phyloP scores from a whole-genome alignment of 768 basidiomycete species.

The Lactifluus rugatus region DNA sequence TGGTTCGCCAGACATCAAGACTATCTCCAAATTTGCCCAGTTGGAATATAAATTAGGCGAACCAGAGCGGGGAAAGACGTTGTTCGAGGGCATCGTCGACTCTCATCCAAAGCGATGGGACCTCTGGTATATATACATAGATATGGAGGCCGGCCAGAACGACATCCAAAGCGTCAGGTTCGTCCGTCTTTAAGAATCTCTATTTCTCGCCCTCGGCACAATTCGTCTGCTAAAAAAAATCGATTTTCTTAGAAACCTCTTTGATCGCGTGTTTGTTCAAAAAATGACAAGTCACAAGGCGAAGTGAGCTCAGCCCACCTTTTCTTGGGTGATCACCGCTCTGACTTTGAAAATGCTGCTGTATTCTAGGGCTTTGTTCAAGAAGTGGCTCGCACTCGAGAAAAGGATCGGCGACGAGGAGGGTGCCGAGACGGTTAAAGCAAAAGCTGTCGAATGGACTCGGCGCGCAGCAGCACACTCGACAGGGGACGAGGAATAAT shows the following conservation, averaged over 20 bases:
- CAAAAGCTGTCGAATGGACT: conserved; percentile 88
- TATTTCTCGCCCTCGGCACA: too few species aligned
- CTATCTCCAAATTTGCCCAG: conserved; percentile 89
- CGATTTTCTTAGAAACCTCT: conserved; percentile 51
- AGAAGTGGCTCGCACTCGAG: conserved; percentile 93
- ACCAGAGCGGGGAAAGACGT: conserved; percentile 86
- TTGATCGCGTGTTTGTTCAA: conserved; percentile 68
- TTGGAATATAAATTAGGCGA: conserved; percentile 94
- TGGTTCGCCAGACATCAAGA: conserved; percentile 68
- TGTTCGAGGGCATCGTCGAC: conserved; percentile 95
- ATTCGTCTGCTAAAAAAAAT: too few species aligned
- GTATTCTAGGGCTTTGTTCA: conserved; percentile 73
- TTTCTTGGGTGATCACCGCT: neutral
- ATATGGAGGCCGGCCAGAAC: conserved; percentile 79
- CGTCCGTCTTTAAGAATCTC: too few species aligned
- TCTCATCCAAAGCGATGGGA: conserved; percentile 94
- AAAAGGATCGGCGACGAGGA: conserved; percentile 78
- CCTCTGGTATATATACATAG: conserved; percentile 93
- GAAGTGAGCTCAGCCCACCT: conserved; percentile 53
- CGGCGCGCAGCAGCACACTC: conserved; percentile 40
- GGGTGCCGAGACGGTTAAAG: conserved; percentile 71
- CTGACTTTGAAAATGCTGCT: neutral
- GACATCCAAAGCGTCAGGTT: conserved; percentile 76
- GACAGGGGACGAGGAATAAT: conserved; percentile 3
- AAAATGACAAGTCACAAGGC: conserved; percentile 96